Evolutionary conservation across 2,329 filamentous ascomycete genomes (phyloP).

Genomic region (Xylaria polymorpha): DNA sequence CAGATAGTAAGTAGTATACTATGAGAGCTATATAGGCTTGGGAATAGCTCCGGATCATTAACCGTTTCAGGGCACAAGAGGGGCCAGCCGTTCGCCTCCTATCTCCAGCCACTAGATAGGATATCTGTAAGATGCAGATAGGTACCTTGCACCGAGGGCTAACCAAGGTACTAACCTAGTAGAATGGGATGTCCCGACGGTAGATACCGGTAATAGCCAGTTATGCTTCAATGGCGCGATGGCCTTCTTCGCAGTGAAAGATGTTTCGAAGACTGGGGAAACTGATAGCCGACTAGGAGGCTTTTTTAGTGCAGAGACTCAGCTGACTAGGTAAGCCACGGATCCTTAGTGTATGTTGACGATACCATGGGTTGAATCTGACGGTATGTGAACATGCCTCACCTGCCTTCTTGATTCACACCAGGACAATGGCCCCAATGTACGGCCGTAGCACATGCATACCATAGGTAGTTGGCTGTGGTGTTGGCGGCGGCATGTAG

Average conservation of each 20-base stretch:
- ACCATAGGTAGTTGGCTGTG: neutral
- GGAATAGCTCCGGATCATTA: constrained; percentile 24
- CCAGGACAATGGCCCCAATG: neutral
- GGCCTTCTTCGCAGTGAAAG: no score
- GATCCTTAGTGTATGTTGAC: neutral
- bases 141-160: neutral
- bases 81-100: neutral
- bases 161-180: no score
- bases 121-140: neutral
- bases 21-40: neutral
- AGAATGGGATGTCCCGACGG: no score
- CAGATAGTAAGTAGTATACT: no score
- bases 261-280: no score
- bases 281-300: no score
- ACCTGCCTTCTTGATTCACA: neutral
- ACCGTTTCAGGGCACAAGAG: constrained; percentile 11
- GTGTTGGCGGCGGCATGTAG: constrained; percentile 1
- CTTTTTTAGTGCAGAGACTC: no score
- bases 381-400: neutral
- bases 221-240: neutral
- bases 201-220: no score
- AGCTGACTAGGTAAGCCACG: neutral
- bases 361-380: neutral
- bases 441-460: neutral
- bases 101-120: neutral